Base-by-base conservation (phyloP, 2,329 filamentous ascomycete genomes). In the Phyllachora maydis region DNA sequence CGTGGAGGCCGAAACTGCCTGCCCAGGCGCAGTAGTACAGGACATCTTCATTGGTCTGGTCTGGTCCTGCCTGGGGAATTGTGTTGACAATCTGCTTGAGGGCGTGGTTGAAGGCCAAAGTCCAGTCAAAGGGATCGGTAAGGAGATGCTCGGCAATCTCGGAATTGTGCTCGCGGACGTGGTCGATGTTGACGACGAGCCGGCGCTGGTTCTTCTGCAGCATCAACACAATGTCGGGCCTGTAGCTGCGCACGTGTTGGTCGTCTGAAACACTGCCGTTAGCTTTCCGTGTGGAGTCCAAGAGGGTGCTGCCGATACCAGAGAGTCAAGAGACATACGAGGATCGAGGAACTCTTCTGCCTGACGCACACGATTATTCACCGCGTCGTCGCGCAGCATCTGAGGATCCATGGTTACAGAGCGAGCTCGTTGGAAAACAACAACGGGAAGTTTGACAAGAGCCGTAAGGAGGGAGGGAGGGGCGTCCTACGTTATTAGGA, bases 11-110 rank as follows among this genome's bases (percentile, higher is more conserved):
- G 43, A 98, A 98, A 43, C 81, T 92, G 34, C 88, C 88, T 26
- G 85, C 69, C 54, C 79, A 95, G n/a, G 88, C 88, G 41, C 88
- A 93, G 46, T 98, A 95, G 52, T 92, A 98, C 37, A 79, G 60
- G 19, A 71, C 67, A 43, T 93, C 83, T 15, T 75, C 69, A 20
- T 67, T 63, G 2, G 67, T 71, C 46, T 91, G 79, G 35, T 74
- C 71, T 3, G 73, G 63, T 3, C 79, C 67, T 19, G 77, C 68
- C 37, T 76, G 69, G 8, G 74, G 71, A 16, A 92, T 56, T 3
- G 81, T 75, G 41, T 74, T 66, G 32, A 95, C 72, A 24, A 93
- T 75, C 32, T 88, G 71, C 43, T 88, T 91, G 30, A 98, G 64
- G 1, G 85, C 88, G 35, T 69, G 63, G 44, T 98, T 78, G 50